Percentiles rank a stretch among this genome's conserved stretches.
Evolutionary conservation across 257 asterid genomes (phyloP).

Genomic region (Parsonsia alboflavescens): DNA sequence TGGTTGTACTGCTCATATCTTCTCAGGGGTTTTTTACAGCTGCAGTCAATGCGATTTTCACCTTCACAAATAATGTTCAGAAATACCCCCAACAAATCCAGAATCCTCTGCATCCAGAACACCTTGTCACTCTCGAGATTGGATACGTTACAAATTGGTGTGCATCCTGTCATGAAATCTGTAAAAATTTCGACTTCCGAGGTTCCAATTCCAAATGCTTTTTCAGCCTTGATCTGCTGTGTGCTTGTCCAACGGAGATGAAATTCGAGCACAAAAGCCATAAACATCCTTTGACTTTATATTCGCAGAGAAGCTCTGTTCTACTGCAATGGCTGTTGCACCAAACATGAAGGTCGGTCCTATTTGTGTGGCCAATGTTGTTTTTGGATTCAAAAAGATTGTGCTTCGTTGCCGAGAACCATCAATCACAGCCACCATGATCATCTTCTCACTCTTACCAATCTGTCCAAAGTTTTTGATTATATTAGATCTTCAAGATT

Average conservation of each 20-base stretch:
- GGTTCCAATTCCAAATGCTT: background rate
- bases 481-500: background rate
- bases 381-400: background rate
- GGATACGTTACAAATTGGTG: background rate
- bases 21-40: background rate
- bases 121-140: background rate
- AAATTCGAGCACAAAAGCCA: background rate
- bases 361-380: background rate
- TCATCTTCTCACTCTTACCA: background rate
- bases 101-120: background rate
- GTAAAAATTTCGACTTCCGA: background rate
- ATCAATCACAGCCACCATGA: background rate
- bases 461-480: background rate
- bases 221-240: background rate
- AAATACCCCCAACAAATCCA: background rate
- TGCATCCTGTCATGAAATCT: background rate
- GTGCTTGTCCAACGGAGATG: background rate
- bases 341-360: background rate
- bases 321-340: background rate
- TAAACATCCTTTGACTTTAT: background rate
- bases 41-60: background rate
- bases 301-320: background rate
- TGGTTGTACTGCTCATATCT: background rate
- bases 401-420: background rate
- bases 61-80: background rate